Base-by-base conservation (phyloP, 169 alveolate species). In the Cryptosporidium sp. region DNA sequence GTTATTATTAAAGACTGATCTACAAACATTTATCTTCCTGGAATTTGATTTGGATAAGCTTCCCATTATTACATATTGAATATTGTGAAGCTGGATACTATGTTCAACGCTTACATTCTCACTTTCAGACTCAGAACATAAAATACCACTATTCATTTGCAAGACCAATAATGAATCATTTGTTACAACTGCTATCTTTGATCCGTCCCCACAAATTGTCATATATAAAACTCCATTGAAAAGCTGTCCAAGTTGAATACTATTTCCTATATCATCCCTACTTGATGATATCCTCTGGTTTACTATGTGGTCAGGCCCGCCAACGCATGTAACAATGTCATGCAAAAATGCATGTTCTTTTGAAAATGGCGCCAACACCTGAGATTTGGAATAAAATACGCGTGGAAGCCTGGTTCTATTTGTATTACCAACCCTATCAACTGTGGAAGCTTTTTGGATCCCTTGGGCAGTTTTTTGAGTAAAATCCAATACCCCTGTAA, bases 391-490 rank as follows among this genome's bases (percentile, higher is more conserved):
- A 37, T 80, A 80, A 39, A 80, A 80, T 21, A 60, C 62, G 7
- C 89, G 73, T 4, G 89, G 73, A 51, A 80, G 60, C 0, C 89
- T 33, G 39, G 73, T 60, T 65, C 75, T 60, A 29, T 65, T 14
- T 10, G 89, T 80, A 29, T 80, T 80, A 31, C 89, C 89, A 8
- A 51, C 65, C 29, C 89, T 35, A 26, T 80, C 89, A 12, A 80
- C 89, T 9, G 89, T 48, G 65, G 89, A 80, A 39, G 89, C 89
- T 48, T 80, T 80, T 65, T 93, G 91, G n/a, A 93, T 93, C 37
- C 93, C 95, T 56, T 93, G 94, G 2, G 94, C 93, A 16, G 95
- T 85, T 31, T 91, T 91, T 29, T 93, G 95, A 1, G 95, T 93
- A 23, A 93, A 87, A 51, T 93, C 95, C 10, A 93, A 91, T 67